These are phyloP conservation scores for Bimuria novae-zelandiae DNA, from an alignment of 2,329 filamentous ascomycete genomes.

Conservation along the genomic window DNA sequence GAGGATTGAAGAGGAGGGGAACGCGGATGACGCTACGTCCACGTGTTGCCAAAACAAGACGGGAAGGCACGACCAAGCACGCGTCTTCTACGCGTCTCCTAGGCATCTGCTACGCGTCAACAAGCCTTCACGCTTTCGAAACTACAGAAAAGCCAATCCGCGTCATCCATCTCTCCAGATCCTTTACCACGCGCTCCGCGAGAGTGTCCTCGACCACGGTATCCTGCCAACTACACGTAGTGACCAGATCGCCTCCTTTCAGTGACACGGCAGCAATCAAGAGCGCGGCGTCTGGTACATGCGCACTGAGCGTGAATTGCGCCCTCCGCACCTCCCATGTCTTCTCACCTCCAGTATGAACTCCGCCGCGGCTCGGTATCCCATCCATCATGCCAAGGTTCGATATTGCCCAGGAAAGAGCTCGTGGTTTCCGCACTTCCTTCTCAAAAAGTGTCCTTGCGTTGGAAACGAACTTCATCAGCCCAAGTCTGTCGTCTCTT, in stretches of 20 bases:
- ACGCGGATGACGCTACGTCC: neutral
- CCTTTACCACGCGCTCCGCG: neutral
- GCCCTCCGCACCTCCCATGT: neutral
- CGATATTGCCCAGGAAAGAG: neutral
- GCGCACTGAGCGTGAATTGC: constrained; percentile 1
- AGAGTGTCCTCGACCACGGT: neutral
- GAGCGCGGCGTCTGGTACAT: neutral
- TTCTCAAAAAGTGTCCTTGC: neutral
- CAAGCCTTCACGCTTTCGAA: neutral
- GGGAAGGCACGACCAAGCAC: neutral
- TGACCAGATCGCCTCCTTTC: constrained; percentile 1
- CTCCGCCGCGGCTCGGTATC: neutral
- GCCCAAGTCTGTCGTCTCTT: neutral
- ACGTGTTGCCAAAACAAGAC: neutral
- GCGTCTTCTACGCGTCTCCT: no score
- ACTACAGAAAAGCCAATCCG: neutral
- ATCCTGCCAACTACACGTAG: constrained; percentile 5
- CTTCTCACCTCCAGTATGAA: neutral
- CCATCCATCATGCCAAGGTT: neutral
- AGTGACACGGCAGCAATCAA: neutral
- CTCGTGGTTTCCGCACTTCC: neutral
- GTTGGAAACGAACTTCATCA: neutral
- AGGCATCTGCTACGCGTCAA: neutral
- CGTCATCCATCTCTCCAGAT: neutral
- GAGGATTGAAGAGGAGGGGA: neutral